Base-by-base conservation (phyloP, 371 early-diverging fungal species). In the Coelomomyces lativittatus region DNA sequence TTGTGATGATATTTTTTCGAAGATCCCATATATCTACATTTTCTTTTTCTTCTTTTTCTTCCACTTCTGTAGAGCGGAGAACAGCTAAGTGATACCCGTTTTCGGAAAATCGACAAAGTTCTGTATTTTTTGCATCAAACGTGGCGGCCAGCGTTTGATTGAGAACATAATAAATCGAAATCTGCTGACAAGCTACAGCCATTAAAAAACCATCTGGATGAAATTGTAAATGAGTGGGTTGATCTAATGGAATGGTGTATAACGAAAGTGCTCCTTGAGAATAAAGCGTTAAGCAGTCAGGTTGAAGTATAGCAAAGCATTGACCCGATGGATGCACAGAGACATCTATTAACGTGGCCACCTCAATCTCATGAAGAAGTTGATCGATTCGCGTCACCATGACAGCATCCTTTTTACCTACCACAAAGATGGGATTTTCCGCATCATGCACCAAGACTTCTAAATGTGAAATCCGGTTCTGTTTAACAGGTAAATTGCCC, bases 121-220 rank as follows among this genome's bases (percentile, higher is more conserved):
- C 37, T 21, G 6, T 25, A 5, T 37, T 25, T 5, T 4, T 31
- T 19, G 24, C 27, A 10, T 3, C 43, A 10, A 43, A 10, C 24
- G 32, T 43, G 43, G 43, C 43, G 17, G 30, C 43, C 5, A 43
- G 28, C 30, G 4, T 31, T n/a, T 4, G 26, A 12, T 34, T 15
- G 15, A 15, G 15, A 34, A 34, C 19, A 34, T 34, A 15, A 34
- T 34, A 34, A 15, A 34, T 19, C 19, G 15, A 15, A 34, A 34
- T 19, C 19, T 34, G 23, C 24, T 14, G 12, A 39, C 12, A 6
- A 14, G n/a, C 45, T 6, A 45, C 45, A 17, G 38, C 45, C 17
- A 45, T 25, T 2, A 45, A 21, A 14, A 45, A 14, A 19, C 45
- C 45, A 27, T 45, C 45, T 15, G 45, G 45, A 40, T 45, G 45